A percentile compares a stretch with the other conserved stretches of the same genome.
These are phyloP conservation scores for Fomitopsis pinicola DNA, from an alignment of 1,284 basidiomycete species.

Conservation along the genomic window DNA sequence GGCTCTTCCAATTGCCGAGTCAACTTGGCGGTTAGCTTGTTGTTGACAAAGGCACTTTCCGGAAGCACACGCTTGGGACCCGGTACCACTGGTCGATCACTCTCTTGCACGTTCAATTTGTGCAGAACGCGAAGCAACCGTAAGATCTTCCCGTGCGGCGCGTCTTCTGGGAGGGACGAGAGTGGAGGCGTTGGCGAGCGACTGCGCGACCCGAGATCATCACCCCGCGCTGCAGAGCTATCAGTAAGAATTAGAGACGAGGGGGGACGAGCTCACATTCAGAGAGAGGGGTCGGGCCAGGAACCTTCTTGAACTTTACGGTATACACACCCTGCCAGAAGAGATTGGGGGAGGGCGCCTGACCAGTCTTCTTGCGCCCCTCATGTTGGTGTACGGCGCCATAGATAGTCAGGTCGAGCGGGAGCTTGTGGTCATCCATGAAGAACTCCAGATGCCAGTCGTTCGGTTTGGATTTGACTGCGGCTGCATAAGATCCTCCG, in stretches of 20 bases:
- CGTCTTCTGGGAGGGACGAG: slow-evolving; percentile 80
- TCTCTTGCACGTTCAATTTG: slow-evolving; percentile 66
- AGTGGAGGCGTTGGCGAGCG: slow-evolving; percentile 60
- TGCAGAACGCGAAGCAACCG: slow-evolving; percentile 87
- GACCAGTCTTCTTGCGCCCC: slow-evolving; percentile 61
- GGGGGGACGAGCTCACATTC: slow-evolving; percentile 44
- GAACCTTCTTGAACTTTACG: slow-evolving; percentile 90
- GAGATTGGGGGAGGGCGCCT: slow-evolving; percentile 57
- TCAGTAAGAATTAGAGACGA: slow-evolving; percentile 1
- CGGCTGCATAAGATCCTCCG: slow-evolving; percentile 86
- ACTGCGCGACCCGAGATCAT: slow-evolving; percentile 35
- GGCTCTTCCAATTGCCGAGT: slow-evolving; percentile 98
- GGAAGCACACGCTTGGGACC: slow-evolving; percentile 54
- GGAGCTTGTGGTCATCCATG: slow-evolving; percentile 82
- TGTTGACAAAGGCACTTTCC: slow-evolving; percentile 91
- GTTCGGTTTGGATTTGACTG: slow-evolving; percentile 84
- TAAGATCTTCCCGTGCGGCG: slow-evolving; percentile 87
- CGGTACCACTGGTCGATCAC: slow-evolving; percentile 48
- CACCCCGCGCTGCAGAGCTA: slow-evolving; percentile 28
- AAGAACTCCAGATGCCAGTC: slow-evolving; percentile 98
- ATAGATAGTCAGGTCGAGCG: slow-evolving; percentile 90
- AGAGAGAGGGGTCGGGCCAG: slow-evolving; percentile 67
- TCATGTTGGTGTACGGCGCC: slow-evolving; percentile 92
- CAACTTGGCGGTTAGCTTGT: slow-evolving; percentile 96
- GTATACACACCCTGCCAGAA: slow-evolving; percentile 90